These are phyloP conservation scores for Thermothielavioides terrestris DNA, from an alignment of 495 filamentous ascomycete species.

Conservation along the genomic window DNA sequence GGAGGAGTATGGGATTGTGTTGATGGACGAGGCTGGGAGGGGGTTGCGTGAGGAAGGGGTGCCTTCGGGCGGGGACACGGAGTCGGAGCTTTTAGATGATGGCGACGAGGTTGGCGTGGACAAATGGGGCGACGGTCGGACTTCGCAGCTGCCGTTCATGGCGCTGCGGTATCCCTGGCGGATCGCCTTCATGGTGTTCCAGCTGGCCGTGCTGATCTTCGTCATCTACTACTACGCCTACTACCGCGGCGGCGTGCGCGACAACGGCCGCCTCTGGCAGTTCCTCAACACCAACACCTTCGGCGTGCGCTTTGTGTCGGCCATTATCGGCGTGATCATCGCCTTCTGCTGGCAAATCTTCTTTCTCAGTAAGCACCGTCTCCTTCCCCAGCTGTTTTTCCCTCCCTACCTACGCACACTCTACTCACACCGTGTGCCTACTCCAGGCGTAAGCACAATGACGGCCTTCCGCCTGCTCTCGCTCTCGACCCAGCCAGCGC, in stretches of 20 bases:
- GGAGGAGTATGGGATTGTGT: slow-evolving; percentile 27
- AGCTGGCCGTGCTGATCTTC: slow-evolving; percentile 21
- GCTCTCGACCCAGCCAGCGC: slow-evolving; percentile 12
- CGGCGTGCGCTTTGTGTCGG: slow-evolving; percentile 29
- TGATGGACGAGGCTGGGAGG: slow-evolving; percentile 23
- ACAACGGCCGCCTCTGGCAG: slow-evolving; percentile 18
- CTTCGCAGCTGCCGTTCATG: slow-evolving; percentile 21
- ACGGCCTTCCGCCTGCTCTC: slow-evolving; percentile 23
- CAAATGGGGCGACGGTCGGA: not conserved
- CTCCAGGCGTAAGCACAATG: slow-evolving; percentile 25
- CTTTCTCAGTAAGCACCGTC: slow-evolving; percentile 19
- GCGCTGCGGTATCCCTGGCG: slow-evolving; percentile 23
- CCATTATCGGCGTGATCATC: slow-evolving; percentile 26
- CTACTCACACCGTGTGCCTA: slow-evolving; percentile 3
- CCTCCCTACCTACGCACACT: not conserved
- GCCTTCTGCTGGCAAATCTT: slow-evolving; percentile 29
- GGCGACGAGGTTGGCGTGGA: not conserved
- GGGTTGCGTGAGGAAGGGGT: slow-evolving; percentile 8
- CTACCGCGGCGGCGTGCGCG: slow-evolving; percentile 18
- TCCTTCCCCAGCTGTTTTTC: not conserved
- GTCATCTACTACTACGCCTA: slow-evolving; percentile 29
- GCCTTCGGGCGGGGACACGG: not conserved
- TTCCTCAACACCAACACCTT: slow-evolving; percentile 28
- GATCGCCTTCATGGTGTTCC: slow-evolving; percentile 18
- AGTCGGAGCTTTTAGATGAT: slow-evolving; percentile 5